Conservation (phyloP, 176 grass and related monocot species). For the Ampelocalamus luodianensis region DNA sequence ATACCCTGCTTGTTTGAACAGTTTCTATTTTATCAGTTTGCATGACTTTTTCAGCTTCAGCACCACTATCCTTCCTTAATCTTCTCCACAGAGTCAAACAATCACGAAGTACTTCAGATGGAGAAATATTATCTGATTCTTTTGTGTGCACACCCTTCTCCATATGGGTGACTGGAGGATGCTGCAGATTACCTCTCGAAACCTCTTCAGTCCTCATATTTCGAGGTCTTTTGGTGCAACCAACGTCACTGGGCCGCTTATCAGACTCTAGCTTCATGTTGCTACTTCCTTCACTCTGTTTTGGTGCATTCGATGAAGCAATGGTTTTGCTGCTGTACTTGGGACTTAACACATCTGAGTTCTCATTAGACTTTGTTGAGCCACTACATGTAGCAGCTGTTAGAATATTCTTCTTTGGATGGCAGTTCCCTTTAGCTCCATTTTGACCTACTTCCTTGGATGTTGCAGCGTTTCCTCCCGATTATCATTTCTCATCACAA, state of each 20-base stretch:
- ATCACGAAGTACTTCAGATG: conserved; percentile 37
- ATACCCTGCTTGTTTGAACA: background rate
- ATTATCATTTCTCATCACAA: background rate
- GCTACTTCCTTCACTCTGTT: conserved; percentile 34
- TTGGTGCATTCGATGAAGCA: conserved; percentile 26
- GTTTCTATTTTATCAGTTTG: conserved; percentile 1
- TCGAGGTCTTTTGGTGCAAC: conserved; percentile 8
- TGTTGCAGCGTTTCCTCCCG: background rate
- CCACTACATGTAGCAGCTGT: conserved; percentile 14
- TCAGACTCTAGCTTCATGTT: conserved; percentile 35
- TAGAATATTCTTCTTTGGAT: conserved; percentile 21
- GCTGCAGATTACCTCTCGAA: background rate
- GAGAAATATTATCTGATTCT: conserved; percentile 29
- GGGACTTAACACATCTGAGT: conserved; percentile 25
- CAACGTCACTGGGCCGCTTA: conserved; percentile 4
- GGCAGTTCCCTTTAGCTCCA: conserved; percentile 32
- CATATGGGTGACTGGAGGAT: conserved; percentile 11
- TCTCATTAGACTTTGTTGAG: conserved; percentile 37
- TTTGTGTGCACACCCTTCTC: conserved; percentile 3
- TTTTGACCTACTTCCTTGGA: conserved; percentile 16
- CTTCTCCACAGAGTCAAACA: conserved; percentile 45
- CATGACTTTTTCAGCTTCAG: conserved; percentile 26
- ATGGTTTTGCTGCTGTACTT: conserved; percentile 41
- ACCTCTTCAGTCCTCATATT: background rate
- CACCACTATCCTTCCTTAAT: conserved; percentile 30